Evolutionary conservation across 2,329 filamentous ascomycete genomes (phyloP).

Genomic region (Curvularia sp.): DNA sequence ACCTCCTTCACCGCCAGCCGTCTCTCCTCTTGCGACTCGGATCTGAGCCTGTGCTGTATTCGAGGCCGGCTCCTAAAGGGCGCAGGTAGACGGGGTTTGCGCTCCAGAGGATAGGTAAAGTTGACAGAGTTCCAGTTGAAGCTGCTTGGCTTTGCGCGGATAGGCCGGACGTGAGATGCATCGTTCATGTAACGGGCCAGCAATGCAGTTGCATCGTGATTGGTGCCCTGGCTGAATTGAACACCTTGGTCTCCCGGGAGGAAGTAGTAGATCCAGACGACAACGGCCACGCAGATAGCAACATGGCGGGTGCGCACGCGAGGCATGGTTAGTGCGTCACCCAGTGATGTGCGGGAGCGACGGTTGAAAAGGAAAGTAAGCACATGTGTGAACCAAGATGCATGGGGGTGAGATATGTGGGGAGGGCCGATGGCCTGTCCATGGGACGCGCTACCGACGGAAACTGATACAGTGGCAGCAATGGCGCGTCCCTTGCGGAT

Average conservation of each 20-base stretch:
- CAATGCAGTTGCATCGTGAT: slow-evolving; percentile 28
- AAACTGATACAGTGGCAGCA: background rate
- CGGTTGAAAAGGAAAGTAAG: background rate
- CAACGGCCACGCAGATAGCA: slow-evolving; percentile 32
- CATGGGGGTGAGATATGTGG: background rate
- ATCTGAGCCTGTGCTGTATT: slow-evolving; percentile 43
- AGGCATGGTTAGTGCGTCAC: slow-evolving; percentile 30
- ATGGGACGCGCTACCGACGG: slow-evolving; percentile 1
- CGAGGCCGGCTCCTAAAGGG: slow-evolving; percentile 40
- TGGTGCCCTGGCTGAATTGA: slow-evolving; percentile 5
- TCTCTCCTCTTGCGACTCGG: slow-evolving; percentile 38
- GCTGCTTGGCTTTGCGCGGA: slow-evolving; percentile 35
- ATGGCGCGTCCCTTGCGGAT: background rate
- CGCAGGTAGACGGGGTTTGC: slow-evolving; percentile 37
- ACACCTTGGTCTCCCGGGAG: slow-evolving; percentile 24
- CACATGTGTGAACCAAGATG: slow-evolving; percentile 7
- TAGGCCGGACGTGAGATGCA: slow-evolving; percentile 28
- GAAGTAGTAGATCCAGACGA: slow-evolving; percentile 40
- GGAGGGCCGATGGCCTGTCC: slow-evolving; percentile 11
- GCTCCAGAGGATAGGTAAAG: slow-evolving; percentile 39
- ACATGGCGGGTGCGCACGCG: slow-evolving; percentile 42
- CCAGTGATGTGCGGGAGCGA: slow-evolving; percentile 9
- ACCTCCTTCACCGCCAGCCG: slow-evolving; percentile 40
- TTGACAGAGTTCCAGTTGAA: slow-evolving; percentile 45
- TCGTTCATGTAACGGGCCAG: slow-evolving; percentile 47